Base-by-base conservation (phyloP, 2,329 filamentous ascomycete genomes). In the Pseudocercospora cruenta region DNA sequence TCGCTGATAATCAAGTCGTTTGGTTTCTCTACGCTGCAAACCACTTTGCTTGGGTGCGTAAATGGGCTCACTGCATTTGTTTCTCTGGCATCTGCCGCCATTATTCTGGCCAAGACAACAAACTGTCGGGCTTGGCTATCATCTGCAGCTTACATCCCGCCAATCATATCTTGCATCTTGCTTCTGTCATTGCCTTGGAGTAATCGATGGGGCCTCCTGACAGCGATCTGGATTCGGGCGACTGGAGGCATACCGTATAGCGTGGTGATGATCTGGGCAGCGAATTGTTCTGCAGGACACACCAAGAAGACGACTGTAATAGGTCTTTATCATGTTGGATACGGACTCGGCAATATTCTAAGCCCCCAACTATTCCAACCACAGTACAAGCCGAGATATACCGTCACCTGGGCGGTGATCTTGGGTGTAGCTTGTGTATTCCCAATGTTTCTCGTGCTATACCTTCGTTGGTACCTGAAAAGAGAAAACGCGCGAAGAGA, bases 1-100 rank as follows among this genome's bases (percentile, higher is more conserved):
- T 80, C 79, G 0, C 72, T 83, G 0, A 80, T 82, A 53, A 80
- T 82, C 67, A 82, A 81, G 26, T 80, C 79, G 0, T 82, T 82
- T 58, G 81, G 80, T 3, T 83, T 82, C 65, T 77, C 68, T 12
- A 78, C 70, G 47, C 73, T 76, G 53, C 76, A 79, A 39, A 79
- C 78, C 9, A 80, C 78, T 0, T 71, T 75, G 24, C 71, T 72
- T 66, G 74, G 33, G 47, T 74, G 67, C 39, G 62, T 67, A 14
- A 69, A 63, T 51, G 67, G 67, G 9, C n/a, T 69, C 2, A 59
- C 64, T 9, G 62, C 62, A 22, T 69, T 69, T n/a, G 67, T 67
- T 2, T 69, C 67, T 1, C 71, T 79, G 3, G 67, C 66, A 10
- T 53, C 70, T 8, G 75, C 77, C 26, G 77, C 77, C 2, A 57